These are phyloP conservation scores for Termitomyces sp. DNA, from an alignment of 768 basidiomycete species.

Conservation along the genomic window DNA sequence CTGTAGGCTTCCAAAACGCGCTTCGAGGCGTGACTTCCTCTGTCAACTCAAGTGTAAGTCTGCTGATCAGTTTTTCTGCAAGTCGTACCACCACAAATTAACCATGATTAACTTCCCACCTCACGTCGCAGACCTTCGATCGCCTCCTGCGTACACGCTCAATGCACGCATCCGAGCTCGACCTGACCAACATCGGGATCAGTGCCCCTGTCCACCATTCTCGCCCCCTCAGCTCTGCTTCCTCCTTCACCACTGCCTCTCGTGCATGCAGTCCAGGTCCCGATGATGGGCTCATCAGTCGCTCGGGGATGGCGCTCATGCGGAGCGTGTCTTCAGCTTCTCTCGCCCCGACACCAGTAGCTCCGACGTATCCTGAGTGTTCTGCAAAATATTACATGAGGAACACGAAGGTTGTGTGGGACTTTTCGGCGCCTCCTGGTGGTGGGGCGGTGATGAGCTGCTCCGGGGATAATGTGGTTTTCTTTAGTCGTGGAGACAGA, in stretches of 20 bases:
- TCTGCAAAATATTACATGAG: conserved; percentile 29
- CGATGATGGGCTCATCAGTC: conserved; percentile 17
- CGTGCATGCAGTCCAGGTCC: conserved; percentile 19
- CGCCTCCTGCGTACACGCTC: background rate
- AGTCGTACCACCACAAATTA: background rate
- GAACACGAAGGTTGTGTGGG: conserved; percentile 9
- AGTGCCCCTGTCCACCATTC: conserved; percentile 2
- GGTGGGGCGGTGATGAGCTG: conserved; percentile 29
- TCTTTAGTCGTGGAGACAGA: conserved; percentile 50
- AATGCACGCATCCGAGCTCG: background rate
- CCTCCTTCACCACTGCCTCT: conserved; percentile 20
- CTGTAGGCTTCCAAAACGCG: background rate
- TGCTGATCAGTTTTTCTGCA: background rate
- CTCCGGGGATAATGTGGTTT: conserved; percentile 38
- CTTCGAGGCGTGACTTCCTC: background rate
- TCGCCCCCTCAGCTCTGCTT: conserved; percentile 18
- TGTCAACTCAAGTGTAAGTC: background rate
- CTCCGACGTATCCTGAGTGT: conserved; percentile 26
- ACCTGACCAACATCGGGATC: background rate
- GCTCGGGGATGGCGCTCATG: conserved; percentile 22
- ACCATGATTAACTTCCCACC: background rate
- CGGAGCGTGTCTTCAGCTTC: conserved; percentile 28
- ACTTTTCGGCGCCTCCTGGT: background rate
- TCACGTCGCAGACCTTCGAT: background rate
- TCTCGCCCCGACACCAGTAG: conserved; percentile 15